Conservation (phyloP, 768 basidiomycete genomes). For the Suillus bovinus region DNA sequence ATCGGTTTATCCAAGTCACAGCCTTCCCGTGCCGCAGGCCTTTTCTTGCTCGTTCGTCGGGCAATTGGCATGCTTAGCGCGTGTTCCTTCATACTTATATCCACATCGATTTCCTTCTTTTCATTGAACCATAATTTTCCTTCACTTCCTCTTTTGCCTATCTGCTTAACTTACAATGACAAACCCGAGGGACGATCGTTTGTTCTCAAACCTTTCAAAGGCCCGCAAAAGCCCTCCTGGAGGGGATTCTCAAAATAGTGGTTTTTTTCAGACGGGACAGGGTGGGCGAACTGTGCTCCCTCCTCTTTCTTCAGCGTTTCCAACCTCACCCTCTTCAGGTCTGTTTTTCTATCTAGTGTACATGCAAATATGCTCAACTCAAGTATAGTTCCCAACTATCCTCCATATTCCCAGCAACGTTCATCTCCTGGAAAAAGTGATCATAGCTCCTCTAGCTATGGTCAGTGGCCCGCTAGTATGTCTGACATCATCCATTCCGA, state of each 20-base stretch:
- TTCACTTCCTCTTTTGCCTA: slow-evolving; percentile 56
- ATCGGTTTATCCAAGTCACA: slow-evolving; percentile 38
- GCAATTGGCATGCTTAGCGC: slow-evolving; percentile 45
- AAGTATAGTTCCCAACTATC: slow-evolving; percentile 59
- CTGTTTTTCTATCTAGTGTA: slow-evolving; percentile 63
- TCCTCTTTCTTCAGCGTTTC: slow-evolving; percentile 82
- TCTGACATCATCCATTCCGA: slow-evolving; percentile 16
- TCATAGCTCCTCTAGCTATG: slow-evolving; percentile 50
- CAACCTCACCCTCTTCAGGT: slow-evolving; percentile 91
- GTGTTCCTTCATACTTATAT: slow-evolving; percentile 47
- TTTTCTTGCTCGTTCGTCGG: slow-evolving; percentile 32
- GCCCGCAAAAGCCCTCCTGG: slow-evolving; percentile 64
- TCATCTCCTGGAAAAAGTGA: slow-evolving; percentile 63
- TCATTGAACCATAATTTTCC: slow-evolving; percentile 42
- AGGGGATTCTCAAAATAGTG: slow-evolving; percentile 58
- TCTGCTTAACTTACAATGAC: slow-evolving; percentile 64
- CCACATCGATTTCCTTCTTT: slow-evolving; percentile 55
- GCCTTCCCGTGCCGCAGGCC: slow-evolving; percentile 37
- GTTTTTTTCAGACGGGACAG: slow-evolving; percentile 78
- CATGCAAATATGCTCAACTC: slow-evolving; percentile 56
- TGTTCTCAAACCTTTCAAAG: slow-evolving; percentile 64
- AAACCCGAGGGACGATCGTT: slow-evolving; percentile 70
- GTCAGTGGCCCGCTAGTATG: slow-evolving; percentile 45
- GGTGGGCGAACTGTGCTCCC: slow-evolving; percentile 89
- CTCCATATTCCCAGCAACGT: slow-evolving; percentile 64